Base-by-base conservation (phyloP, 108 stramenopile species). In the Nitzschia sp. region DNA sequence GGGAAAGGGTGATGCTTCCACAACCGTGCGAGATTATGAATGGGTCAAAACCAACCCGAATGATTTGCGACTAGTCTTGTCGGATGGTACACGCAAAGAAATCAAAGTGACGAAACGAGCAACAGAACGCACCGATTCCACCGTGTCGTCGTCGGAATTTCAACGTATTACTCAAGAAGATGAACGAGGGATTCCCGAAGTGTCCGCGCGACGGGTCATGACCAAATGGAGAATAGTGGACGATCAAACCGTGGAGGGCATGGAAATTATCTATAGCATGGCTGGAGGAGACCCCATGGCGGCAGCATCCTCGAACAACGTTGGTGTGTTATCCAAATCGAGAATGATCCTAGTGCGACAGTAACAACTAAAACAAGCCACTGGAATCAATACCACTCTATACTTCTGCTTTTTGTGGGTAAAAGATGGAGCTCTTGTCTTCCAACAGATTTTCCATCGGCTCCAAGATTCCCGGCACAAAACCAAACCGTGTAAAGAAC, bases 41-140 rank as follows among this genome's bases (percentile, higher is more conserved):
- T 93, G 92, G 92, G 54, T 56, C 18, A 67, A 70, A 30, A 71
- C 80, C 62, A 89, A 93, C 60, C 92, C 92, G 15, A 93, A 93
- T 58, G 87, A 85, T 69, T 51, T 81, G 65, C 70, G 74, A 3
- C 46, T 88, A 3, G 68, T 69, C 3, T 46, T 83, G 0, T 46
- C 48, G 8, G 84, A 87, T 79, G 92, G 92, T 24, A 69, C 72
- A 21, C 70, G 68, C 25, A 85, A 85, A 53, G 89, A 93, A 74
- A 76, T 93, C 59, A 90, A 87, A 66, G 88, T 89, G 6, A 93
- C 92, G 6, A 93, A 93, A 60, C 82, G 92, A 13, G 77, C 89
- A 6, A 78, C 76, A 4, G 88, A 88, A 71, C 59, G 68, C 13
- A 74, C 65, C 28, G 76, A 65, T 17, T 48, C 42, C 2, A 62